A percentile compares a stretch with the other conserved stretches of the same genome.
Conservation (phyloP, 169 alveolate genomes). For the Theileria annulata region DNA sequence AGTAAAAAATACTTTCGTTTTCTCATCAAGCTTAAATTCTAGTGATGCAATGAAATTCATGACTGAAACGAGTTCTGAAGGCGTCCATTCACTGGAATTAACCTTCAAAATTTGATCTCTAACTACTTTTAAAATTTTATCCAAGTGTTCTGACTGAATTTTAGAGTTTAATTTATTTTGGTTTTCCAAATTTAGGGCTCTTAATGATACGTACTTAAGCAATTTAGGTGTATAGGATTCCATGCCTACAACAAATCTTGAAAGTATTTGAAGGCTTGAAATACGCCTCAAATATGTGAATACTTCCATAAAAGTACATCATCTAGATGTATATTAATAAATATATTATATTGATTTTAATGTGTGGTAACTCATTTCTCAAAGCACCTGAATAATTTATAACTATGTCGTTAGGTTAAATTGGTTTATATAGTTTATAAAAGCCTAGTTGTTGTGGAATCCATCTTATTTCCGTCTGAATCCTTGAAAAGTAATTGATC, state of each 20-base stretch:
- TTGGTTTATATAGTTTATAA: not conserved
- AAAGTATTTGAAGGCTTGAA: not conserved
- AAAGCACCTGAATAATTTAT: not conserved
- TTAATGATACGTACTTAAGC: not conserved
- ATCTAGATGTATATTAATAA: too few relatives aligned
- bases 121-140: slow-evolving; percentile 8
- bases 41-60: slow-evolving; percentile 4
- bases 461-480: not conserved
- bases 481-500: not conserved
- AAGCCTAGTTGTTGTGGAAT: not conserved
- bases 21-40: not conserved
- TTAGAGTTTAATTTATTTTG: not conserved
- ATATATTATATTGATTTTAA: too few relatives aligned
- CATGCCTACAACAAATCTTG: slow-evolving; percentile 1
- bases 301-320: slow-evolving; percentile 1
- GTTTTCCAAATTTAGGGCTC: not conserved
- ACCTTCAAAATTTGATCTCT: not conserved
- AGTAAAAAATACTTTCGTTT: not conserved
- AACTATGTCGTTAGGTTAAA: too few relatives aligned
- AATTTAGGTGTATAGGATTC: slow-evolving; percentile 10
- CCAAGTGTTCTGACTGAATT: not conserved
- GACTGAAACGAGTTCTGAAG: slow-evolving; percentile 14
- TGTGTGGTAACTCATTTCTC: not conserved
- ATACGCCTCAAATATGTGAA: slow-evolving; percentile 12
- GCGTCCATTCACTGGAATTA: slow-evolving; percentile 8